These are phyloP conservation scores for Ganoderma multipileum DNA, from an alignment of 1,284 basidiomycete species.

Conservation along the genomic window DNA sequence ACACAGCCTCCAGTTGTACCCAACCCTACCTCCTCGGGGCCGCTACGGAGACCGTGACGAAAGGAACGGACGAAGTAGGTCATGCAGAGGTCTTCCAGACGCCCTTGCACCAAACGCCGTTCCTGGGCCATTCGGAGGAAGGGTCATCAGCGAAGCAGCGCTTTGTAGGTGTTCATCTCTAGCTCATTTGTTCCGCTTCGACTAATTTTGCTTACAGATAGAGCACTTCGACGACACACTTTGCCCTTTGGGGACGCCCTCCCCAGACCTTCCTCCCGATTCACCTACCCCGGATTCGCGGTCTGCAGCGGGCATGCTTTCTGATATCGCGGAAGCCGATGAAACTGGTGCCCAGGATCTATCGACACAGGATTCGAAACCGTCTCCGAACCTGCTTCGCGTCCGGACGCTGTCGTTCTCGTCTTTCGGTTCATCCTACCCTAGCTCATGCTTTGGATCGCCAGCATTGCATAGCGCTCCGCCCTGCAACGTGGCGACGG, in stretches of 20 bases:
- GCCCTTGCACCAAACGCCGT: conserved; percentile 3
- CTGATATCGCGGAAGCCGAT: conserved; percentile 25
- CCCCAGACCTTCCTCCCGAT: neutral
- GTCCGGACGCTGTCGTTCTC: conserved; percentile 21
- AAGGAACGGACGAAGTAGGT: conserved; percentile 1
- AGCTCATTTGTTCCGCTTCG: too few relatives aligned
- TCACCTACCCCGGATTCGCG: neutral
- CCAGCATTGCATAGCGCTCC: conserved; percentile 18
- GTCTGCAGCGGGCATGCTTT: conserved; percentile 12
- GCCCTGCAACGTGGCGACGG: neutral
- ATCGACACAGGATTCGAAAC: neutral
- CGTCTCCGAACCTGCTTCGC: neutral
- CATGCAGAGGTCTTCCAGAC: conserved; percentile 14
- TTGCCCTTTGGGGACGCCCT: neutral
- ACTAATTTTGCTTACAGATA: neutral
- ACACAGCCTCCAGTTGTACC: neutral
- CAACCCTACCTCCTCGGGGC: conserved; percentile 19
- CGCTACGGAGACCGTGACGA: neutral
- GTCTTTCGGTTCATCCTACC: conserved; percentile 32
- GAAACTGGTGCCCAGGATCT: conserved; percentile 7
- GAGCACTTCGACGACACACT: neutral
- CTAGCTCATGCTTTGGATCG: conserved; percentile 30
- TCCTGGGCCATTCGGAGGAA: neutral
- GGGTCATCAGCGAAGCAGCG: neutral
- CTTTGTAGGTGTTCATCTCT: neutral